These are phyloP conservation scores for Albugo candida DNA, from an alignment of 352 stramenopile species.

Conservation along the genomic window DNA sequence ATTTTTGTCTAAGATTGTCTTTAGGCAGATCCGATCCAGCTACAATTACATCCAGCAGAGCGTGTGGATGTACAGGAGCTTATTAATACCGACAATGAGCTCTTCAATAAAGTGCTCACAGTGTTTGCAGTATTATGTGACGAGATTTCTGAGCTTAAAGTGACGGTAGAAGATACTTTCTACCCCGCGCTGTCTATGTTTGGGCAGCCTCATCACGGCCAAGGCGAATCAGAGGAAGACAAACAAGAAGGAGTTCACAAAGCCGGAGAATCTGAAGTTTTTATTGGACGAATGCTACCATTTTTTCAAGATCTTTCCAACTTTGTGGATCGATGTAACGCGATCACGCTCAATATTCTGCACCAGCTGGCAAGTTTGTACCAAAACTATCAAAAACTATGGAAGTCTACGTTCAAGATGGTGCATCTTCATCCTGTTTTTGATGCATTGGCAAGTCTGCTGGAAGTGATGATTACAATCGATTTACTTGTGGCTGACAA, in stretches of 20 bases:
- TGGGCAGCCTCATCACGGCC: slow-evolving; percentile 39
- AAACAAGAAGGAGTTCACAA: slow-evolving; percentile 43
- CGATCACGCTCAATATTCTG: slow-evolving; percentile 80
- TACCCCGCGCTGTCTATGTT: slow-evolving; percentile 82
- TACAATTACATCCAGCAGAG: slow-evolving; percentile 65
- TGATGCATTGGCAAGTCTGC: slow-evolving; percentile 44
- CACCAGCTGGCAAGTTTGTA: slow-evolving; percentile 78
- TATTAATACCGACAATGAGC: slow-evolving; percentile 77
- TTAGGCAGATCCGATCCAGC: slow-evolving; percentile 66
- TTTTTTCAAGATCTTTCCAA: slow-evolving; percentile 84
- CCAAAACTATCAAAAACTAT: slow-evolving; percentile 74
- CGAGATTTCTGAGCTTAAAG: slow-evolving; percentile 79
- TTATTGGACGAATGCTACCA: slow-evolving; percentile 72
- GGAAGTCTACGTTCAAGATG: slow-evolving; percentile 77
- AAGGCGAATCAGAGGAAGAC: too few relatives aligned
- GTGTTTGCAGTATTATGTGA: slow-evolving; percentile 80
- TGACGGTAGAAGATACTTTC: slow-evolving; percentile 80
- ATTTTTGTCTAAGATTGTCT: not conserved
- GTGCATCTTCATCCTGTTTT: slow-evolving; percentile 71
- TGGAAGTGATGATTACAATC: slow-evolving; percentile 79
- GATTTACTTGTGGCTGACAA: slow-evolving; percentile 81
- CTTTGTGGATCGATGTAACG: slow-evolving; percentile 78
- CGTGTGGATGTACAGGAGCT: slow-evolving; percentile 75
- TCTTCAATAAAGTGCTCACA: slow-evolving; percentile 80
- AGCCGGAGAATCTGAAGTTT: slow-evolving; percentile 55